Conservation (phyloP, 306 rosid species). For the Chamaecrista fasciculata region DNA sequence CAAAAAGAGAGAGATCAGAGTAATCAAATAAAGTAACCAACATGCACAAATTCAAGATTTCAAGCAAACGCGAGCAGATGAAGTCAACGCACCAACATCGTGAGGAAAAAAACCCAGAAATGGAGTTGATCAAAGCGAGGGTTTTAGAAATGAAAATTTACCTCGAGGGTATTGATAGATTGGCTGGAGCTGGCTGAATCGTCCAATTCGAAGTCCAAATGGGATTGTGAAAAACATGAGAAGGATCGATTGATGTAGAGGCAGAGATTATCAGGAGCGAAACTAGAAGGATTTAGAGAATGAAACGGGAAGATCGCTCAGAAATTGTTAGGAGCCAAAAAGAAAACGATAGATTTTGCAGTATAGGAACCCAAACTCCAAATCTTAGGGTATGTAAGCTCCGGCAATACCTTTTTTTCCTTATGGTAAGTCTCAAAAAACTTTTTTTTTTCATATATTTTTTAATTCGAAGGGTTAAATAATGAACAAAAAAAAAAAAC, state of each 20-base stretch:
- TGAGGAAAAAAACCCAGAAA: neutral
- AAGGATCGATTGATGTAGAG: neutral
- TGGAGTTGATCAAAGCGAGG: slow-evolving; percentile 32
- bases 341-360: neutral
- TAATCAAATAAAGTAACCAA: neutral
- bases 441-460: no score
- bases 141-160: slow-evolving; percentile 32
- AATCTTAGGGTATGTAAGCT: neutral
- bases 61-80: neutral
- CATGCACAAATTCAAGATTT: neutral
- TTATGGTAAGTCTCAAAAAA: no score
- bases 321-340: neutral
- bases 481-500: no score
- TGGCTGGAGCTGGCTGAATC: slow-evolving; percentile 32
- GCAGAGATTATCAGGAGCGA: neutral
- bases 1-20: neutral
- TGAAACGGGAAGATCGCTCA: neutral
- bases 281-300: neutral
- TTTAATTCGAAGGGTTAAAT: no score
- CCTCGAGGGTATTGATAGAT: slow-evolving; percentile 50
- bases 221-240: neutral
- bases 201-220: slow-evolving; percentile 10
- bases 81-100: slow-evolving; percentile 33
- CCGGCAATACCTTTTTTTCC: neutral
- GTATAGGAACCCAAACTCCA: neutral